These are phyloP conservation scores for Fraxinus nigra DNA, from an alignment of 305 asterid genomes.

Conservation along the genomic window DNA sequence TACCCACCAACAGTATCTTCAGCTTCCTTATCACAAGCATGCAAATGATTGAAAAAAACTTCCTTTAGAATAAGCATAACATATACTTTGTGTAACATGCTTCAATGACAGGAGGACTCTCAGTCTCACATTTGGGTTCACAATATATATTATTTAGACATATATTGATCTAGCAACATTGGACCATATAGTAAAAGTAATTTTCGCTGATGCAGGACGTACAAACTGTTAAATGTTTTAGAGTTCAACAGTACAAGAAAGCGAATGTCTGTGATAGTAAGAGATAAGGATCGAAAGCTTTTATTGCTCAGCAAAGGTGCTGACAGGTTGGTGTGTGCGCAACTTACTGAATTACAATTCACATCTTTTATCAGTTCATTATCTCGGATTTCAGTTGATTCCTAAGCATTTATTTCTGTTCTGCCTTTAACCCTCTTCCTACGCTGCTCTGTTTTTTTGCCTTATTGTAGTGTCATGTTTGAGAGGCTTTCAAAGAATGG, in stretches of 20 bases:
- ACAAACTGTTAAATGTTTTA: constrained; percentile 63
- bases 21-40: neutral
- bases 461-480: constrained; percentile 68
- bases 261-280: constrained; percentile 87
- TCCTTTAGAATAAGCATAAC: neutral
- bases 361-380: neutral
- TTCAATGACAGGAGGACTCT: neutral
- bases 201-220: constrained; percentile 54
- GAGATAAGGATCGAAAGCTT: constrained; percentile 71
- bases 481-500: constrained; percentile 65
- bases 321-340: constrained; percentile 65
- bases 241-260: constrained; percentile 86
- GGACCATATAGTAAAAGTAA: neutral
- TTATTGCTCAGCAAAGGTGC: constrained; percentile 85
- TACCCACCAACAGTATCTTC: neutral
- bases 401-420: neutral
- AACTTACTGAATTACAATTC: constrained; percentile 4
- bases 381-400: constrained; percentile 4
- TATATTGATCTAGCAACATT: neutral
- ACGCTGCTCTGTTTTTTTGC: constrained; percentile 4
- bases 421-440: neutral
- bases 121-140: neutral
- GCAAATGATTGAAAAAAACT: neutral
- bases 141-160: neutral
- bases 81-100: neutral